These are phyloP conservation scores for Neostapfia colusana DNA, from an alignment of 176 grass and related monocot species.

Conservation along the genomic window DNA sequence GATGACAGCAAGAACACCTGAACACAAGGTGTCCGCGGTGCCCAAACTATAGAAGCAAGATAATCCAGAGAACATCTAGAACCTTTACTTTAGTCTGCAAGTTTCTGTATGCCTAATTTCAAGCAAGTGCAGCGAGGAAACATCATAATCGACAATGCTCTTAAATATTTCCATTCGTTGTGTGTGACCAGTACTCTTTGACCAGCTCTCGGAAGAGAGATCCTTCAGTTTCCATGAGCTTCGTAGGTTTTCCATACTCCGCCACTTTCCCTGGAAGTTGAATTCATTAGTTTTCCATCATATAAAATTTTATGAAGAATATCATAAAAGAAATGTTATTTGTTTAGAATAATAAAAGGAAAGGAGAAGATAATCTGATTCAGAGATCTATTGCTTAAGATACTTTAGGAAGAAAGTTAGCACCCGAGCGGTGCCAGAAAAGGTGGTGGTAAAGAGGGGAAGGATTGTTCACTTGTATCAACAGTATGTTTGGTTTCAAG, in stretches of 20 bases:
- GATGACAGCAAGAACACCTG: no score
- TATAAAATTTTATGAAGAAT: neutral
- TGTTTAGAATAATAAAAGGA: neutral
- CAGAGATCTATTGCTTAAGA: neutral
- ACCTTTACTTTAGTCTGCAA: neutral
- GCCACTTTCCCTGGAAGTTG: constrained; percentile 48
- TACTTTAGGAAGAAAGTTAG: neutral
- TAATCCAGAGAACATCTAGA: neutral
- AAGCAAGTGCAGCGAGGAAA: neutral
- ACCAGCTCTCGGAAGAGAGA: constrained; percentile 67
- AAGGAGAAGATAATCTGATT: neutral
- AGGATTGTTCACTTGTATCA: no score
- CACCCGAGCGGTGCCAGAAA: neutral
- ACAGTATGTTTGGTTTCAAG: neutral
- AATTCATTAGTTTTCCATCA: neutral
- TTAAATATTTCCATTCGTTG: constrained; percentile 38
- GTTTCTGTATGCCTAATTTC: neutral
- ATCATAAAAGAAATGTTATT: neutral
- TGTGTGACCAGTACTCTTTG: constrained; percentile 80
- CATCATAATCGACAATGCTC: neutral
- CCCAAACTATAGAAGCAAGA: neutral
- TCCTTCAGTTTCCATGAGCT: constrained; percentile 70
- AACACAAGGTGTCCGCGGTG: neutral
- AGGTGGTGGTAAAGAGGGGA: no score
- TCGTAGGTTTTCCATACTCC: constrained; percentile 69